Evolutionary conservation across 345 rosid species (phyloP), one percentile per base, ranked within the genome.

Genomic region (Mangifera indica): DNA sequence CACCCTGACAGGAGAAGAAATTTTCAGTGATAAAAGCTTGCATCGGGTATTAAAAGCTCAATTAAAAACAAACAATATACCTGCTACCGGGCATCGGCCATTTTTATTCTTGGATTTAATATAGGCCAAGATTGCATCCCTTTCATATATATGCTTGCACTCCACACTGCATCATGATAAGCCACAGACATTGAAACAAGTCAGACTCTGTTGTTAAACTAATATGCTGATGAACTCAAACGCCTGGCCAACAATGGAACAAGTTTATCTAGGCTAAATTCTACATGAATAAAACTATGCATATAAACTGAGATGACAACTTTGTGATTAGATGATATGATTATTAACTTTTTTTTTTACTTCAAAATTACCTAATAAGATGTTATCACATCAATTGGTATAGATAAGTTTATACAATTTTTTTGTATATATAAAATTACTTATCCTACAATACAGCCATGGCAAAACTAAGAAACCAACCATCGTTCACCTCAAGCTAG

Each of bases 81-180:
- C 98, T 82, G 96, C 80, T 58, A 88, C 79, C 3, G 96, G 96
- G 84, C 99, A 92, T 57, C 55, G 70, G 32, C 73, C 80, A 69
- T 70, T 73, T 54, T 66, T 72, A 21, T 72, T 75, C 21, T 57
- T 77, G 69, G 70, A 73, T 72, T 60, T 74, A 76, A 92, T 86
- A 82, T 87, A 81, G 44, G 44, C 61, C 80, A 82, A 64, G 76
- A 95, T 77, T 40, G 82, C 88, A 11, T 74, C 65, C 76, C 86
- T 87, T 17, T 91, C 97, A 34, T 91, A 92, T 20, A 95, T 77
- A 79, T 95, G 99, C 87, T 81, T 87, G 96, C 99, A 92, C 26
- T 83, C 90, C 86, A 78, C 32, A 74, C 99, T 92, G 84, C 84
- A 72, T 60, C 13, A 46, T 13, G 51, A 46, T 13, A 46, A 46